Evolutionary conservation across 1,284 basidiomycete species (phyloP).

Genomic region (Apiotrichum domesticum): DNA sequence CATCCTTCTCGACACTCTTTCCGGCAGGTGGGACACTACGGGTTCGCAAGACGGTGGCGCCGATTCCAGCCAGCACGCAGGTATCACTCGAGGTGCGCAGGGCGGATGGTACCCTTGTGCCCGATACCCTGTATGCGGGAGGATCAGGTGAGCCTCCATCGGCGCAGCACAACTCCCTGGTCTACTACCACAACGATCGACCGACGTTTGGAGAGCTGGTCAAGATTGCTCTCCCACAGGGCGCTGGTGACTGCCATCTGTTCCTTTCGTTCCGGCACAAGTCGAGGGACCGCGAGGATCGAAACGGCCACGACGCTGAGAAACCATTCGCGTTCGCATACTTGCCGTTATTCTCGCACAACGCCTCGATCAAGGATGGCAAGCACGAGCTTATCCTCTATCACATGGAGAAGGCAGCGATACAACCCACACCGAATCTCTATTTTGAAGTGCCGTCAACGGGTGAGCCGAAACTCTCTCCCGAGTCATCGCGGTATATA

Average conservation of each 20-base stretch:
- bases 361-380: conserved; percentile 84
- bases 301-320: conserved; percentile 57
- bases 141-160: conserved; percentile 78
- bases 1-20: conserved; percentile 57
- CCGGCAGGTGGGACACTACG: conserved; percentile 47
- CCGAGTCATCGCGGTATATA: conserved; percentile 61
- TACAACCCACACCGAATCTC: conserved; percentile 57
- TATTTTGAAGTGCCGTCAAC: conserved; percentile 64
- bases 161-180: conserved; percentile 79
- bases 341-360: conserved; percentile 74
- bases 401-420: conserved; percentile 61
- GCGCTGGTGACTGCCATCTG: conserved; percentile 73
- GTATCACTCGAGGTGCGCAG: conserved; percentile 84
- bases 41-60: conserved; percentile 31
- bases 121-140: conserved; percentile 70
- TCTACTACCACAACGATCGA: conserved; percentile 75
- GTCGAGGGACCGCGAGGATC: conserved; percentile 54
- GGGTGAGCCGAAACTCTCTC: conserved; percentile 57
- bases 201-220: conserved; percentile 91
- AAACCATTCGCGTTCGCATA: conserved; percentile 88
- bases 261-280: conserved; percentile 78
- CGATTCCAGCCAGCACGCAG: conserved; percentile 61
- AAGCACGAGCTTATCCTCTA: conserved; percentile 80
- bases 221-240: conserved; percentile 71
- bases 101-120: conserved; percentile 58